A percentile compares a stretch with the other conserved stretches of the same genome.
phyloP scores from a whole-genome alignment of 1,139 yeast species.

The Magnusiomyces fungicola region DNA sequence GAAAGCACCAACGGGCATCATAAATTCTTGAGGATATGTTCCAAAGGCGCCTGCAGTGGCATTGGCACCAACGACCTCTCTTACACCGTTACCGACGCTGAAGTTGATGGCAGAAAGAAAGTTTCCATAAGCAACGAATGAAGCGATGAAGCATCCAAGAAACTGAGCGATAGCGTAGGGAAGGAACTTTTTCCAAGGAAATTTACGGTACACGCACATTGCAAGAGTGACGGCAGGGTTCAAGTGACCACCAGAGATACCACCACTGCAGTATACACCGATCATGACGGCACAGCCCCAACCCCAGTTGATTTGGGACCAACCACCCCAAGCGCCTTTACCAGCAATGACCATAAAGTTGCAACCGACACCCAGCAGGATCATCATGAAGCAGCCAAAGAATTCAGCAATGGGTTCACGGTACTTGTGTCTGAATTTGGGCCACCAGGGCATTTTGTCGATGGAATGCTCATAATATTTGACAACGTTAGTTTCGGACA shows the following conservation, averaged over 20 bases:
- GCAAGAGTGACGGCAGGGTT: constrained; percentile 32
- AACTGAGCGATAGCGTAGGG: constrained; percentile 26
- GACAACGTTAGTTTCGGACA: too few species aligned
- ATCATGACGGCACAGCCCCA: constrained; percentile 48
- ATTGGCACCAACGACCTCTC: constrained; percentile 26
- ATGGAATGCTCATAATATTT: too few species aligned
- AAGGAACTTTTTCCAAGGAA: constrained; percentile 30
- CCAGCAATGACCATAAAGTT: constrained; percentile 39
- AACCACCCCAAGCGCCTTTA: constrained; percentile 34
- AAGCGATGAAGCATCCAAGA: constrained; percentile 27
- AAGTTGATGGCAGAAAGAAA: constrained; percentile 25
- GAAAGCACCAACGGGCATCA: constrained; percentile 40
- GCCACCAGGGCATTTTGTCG: constrained; percentile 17
- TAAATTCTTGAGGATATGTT: constrained; percentile 38
- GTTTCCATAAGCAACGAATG: constrained; percentile 26
- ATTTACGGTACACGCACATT: constrained; percentile 27
- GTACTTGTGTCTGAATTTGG: constrained; percentile 21
- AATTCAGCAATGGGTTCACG: constrained; percentile 39
- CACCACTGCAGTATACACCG: constrained; percentile 35
- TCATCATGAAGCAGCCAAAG: constrained; percentile 40
- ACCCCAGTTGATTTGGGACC: constrained; percentile 37
- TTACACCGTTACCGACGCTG: constrained; percentile 25
- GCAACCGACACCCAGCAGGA: constrained; percentile 41
- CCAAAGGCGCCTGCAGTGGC: constrained; percentile 40
- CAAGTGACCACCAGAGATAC: constrained; percentile 30